These are phyloP conservation scores for Ajuga chamaepitys DNA, from an alignment of 257 asterid species.

Conservation along the genomic window DNA sequence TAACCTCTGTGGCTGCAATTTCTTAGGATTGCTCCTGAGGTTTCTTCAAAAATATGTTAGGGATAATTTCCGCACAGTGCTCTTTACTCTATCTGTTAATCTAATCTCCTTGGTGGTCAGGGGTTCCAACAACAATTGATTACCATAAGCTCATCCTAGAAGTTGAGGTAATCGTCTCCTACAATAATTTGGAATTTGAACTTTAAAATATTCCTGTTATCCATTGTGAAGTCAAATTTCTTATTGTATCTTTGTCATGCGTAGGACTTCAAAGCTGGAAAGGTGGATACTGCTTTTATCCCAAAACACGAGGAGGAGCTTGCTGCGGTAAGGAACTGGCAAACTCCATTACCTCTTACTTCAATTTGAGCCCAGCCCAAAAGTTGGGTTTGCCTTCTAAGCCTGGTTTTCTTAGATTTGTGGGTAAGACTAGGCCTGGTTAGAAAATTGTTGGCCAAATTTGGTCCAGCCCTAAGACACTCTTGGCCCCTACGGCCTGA, in stretches of 20 bases:
- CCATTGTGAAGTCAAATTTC: background rate
- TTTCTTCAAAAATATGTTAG: background rate
- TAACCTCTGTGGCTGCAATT: too few relatives aligned
- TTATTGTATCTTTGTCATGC: conserved; percentile 1
- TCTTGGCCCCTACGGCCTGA: too few relatives aligned
- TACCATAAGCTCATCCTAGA: conserved; percentile 98
- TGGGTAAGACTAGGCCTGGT: too few relatives aligned
- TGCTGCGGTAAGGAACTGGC: conserved; percentile 64
- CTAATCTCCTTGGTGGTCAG: conserved; percentile 29
- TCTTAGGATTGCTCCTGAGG: too few relatives aligned
- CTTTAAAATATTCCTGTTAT: background rate
- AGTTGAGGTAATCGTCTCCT: conserved; percentile 54
- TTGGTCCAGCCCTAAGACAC: too few relatives aligned
- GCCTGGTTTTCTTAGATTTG: too few relatives aligned
- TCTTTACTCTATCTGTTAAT: conserved; percentile 8
- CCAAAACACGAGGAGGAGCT: conserved; percentile 97
- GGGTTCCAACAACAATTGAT: conserved; percentile 95
- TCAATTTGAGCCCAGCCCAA: too few relatives aligned
- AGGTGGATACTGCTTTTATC: conserved; percentile 93
- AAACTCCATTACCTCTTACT: background rate
- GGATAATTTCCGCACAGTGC: background rate
- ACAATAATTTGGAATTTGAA: background rate
- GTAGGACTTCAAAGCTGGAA: conserved; percentile 88
- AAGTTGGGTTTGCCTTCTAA: too few relatives aligned
- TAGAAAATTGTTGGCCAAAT: too few relatives aligned